A percentile compares a stretch with the other conserved stretches of the same genome.
These are phyloP conservation scores for Bretschneidera sinensis DNA, from an alignment of 345 rosid species.

Conservation along the genomic window DNA sequence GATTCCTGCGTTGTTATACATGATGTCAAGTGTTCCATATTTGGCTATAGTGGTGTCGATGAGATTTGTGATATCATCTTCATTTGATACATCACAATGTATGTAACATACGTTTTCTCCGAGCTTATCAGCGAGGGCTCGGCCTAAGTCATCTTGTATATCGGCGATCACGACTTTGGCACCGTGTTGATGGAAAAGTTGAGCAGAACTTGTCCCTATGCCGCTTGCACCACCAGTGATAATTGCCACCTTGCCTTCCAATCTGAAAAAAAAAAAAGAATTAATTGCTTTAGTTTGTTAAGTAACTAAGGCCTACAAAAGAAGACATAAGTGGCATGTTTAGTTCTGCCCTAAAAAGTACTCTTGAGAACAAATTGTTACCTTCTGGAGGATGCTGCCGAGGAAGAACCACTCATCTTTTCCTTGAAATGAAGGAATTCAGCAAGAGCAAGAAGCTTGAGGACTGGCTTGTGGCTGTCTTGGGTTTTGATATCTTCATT, in stretches of 20 bases:
- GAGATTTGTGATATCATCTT: slow-evolving; percentile 23
- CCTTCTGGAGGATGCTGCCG: no score
- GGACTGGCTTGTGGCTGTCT: no score
- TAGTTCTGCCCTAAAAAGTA: no score
- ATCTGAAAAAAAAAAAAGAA: slow-evolving; percentile 21
- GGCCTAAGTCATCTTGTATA: slow-evolving; percentile 28
- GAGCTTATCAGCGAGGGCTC: slow-evolving; percentile 18
- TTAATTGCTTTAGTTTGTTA: background rate
- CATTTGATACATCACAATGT: slow-evolving; percentile 35
- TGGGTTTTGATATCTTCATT: no score
- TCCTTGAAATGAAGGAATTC: no score
- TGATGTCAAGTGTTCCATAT: slow-evolving; percentile 38
- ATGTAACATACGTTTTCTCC: slow-evolving; percentile 26
- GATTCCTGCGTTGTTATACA: slow-evolving; percentile 39
- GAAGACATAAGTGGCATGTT: no score
- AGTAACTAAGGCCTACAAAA: no score
- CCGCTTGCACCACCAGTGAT: slow-evolving; percentile 40
- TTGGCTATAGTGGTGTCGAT: slow-evolving; percentile 26
- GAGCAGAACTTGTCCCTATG: slow-evolving; percentile 26
- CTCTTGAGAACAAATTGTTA: no score
- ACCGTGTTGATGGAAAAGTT: slow-evolving; percentile 29
- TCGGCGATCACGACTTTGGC: slow-evolving; percentile 42
- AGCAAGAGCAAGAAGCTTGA: no score
- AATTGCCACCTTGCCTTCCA: slow-evolving; percentile 35
- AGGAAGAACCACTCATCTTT: no score